Evolutionary conservation across 2,329 filamentous ascomycete species (phyloP).

Genomic region (Aspergillus nomiae): DNA sequence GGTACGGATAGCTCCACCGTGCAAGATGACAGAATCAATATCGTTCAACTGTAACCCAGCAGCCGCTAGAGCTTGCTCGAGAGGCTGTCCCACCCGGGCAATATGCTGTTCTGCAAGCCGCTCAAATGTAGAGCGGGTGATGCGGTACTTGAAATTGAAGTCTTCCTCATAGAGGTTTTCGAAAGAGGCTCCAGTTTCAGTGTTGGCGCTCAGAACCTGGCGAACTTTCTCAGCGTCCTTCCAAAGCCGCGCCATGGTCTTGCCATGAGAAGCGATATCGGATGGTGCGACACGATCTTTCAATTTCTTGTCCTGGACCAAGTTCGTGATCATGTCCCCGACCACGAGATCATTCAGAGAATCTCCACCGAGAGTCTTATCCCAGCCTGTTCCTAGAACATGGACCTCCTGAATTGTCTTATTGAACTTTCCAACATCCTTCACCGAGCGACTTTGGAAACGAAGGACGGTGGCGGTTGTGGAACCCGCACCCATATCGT

Average conservation of each 20-base stretch:
- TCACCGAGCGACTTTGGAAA: conserved; percentile 86
- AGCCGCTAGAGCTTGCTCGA: conserved; percentile 72
- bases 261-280: conserved; percentile 69
- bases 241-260: conserved; percentile 84
- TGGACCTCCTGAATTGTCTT: conserved; percentile 97
- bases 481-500: conserved; percentile 96
- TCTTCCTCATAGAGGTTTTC: conserved; percentile 86
- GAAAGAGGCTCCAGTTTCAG: conserved; percentile 75
- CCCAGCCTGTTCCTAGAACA: conserved; percentile 84
- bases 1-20: conserved; percentile 85
- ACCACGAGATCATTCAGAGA: conserved; percentile 84
- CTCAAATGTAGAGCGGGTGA: conserved; percentile 79
- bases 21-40: conserved; percentile 86
- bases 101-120: conserved; percentile 69
- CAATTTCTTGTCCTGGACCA: conserved; percentile 67
- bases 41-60: conserved; percentile 74
- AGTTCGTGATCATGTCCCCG: conserved; percentile 81
- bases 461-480: conserved; percentile 86
- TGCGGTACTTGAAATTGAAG: conserved; percentile 89
- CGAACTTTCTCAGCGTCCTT: conserved; percentile 87
- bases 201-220: conserved; percentile 91
- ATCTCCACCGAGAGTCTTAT: conserved; percentile 86
- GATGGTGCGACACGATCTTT: conserved; percentile 41
- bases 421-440: conserved; percentile 90
- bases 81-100: conserved; percentile 66